Conservation (phyloP, 2,329 filamentous ascomycete species). For the Tolypocladium cylindrosporum region DNA sequence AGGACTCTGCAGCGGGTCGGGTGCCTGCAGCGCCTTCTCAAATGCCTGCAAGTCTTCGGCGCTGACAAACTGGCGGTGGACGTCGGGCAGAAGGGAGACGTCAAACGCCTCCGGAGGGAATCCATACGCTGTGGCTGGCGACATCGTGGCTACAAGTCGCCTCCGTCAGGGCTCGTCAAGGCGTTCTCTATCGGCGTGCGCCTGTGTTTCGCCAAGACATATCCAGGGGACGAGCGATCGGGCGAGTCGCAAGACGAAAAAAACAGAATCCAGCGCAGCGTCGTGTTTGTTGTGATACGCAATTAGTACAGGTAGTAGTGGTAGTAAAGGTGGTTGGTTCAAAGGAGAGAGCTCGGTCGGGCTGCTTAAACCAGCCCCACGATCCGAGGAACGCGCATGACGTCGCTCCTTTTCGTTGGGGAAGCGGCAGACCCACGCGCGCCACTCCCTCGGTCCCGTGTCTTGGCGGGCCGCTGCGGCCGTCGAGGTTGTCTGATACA, state of each 20-base stretch:
- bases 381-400: constrained; percentile 6
- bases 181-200: not conserved
- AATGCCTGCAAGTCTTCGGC: constrained; percentile 69
- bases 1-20: constrained; percentile 60
- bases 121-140: constrained; percentile 34
- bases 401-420: constrained; percentile 14
- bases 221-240: not conserved
- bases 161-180: not conserved
- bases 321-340: not conserved
- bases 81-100: constrained; percentile 63
- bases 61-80: constrained; percentile 65
- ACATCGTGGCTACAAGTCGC: constrained; percentile 8
- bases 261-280: not conserved
- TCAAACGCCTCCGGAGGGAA: constrained; percentile 58
- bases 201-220: not conserved
- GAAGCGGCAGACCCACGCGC: constrained; percentile 3
- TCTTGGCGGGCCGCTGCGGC: not conserved
- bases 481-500: not conserved
- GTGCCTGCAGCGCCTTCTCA: constrained; percentile 69
- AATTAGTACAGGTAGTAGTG: not conserved
- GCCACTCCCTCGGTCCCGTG: not conserved
- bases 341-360: not conserved
- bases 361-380: not conserved
- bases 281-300: not conserved
- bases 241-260: not conserved